Evolutionary conservation across 371 early-diverging fungal genomes (phyloP).

Genomic region (Mortierella sp.): DNA sequence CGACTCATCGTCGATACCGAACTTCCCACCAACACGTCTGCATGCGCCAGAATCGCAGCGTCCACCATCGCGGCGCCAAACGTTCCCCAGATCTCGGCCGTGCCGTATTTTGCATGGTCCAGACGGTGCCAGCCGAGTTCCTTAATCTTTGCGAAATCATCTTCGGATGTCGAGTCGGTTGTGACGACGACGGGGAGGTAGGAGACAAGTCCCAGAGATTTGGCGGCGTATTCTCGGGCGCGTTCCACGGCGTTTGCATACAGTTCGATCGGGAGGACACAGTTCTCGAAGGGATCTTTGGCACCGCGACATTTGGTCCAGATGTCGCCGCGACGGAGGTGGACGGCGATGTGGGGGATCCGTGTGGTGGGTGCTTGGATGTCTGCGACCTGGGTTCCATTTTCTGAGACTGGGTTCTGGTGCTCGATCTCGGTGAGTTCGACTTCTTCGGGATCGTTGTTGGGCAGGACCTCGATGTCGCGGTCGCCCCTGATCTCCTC

Average conservation of each 20-base stretch:
- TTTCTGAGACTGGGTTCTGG: slow-evolving; percentile 5
- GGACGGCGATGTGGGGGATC: slow-evolving; percentile 42
- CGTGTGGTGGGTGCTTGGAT: slow-evolving; percentile 24
- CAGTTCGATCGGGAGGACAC: slow-evolving; percentile 17
- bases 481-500: slow-evolving; percentile 17
- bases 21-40: slow-evolving; percentile 36
- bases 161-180: slow-evolving; percentile 26
- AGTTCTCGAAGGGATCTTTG: not conserved
- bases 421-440: not conserved
- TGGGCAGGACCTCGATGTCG: slow-evolving; percentile 3
- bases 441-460: slow-evolving; percentile 29
- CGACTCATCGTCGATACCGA: slow-evolving; percentile 27
- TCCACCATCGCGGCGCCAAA: slow-evolving; percentile 49
- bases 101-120: slow-evolving; percentile 26
- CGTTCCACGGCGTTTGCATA: slow-evolving; percentile 26
- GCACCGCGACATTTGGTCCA: slow-evolving; percentile 19
- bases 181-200: slow-evolving; percentile 36
- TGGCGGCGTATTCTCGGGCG: slow-evolving; percentile 20
- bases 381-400: not conserved
- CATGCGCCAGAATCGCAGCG: slow-evolving; percentile 41
- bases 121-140: slow-evolving; percentile 40
- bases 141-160: slow-evolving; percentile 20
- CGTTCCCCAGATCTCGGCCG: slow-evolving; percentile 15
- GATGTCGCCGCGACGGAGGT: slow-evolving; percentile 41
- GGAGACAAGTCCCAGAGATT: slow-evolving; percentile 8